Base-by-base conservation (phyloP, 2,329 filamentous ascomycete genomes). In the Aureobasidium namibiae region DNA sequence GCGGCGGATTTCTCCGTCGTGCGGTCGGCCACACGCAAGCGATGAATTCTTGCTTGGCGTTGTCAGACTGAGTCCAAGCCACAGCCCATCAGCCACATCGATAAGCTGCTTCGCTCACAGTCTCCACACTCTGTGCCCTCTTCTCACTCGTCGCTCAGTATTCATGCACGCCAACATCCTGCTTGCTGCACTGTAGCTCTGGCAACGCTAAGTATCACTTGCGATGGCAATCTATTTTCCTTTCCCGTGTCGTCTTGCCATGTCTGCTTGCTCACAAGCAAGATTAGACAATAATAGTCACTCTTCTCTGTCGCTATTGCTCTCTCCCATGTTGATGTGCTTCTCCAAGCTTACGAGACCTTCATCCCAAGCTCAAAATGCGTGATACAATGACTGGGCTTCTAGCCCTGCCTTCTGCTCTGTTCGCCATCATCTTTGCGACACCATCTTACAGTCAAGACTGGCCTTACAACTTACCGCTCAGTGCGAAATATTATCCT, bases 401-500 rank as follows among this genome's bases (percentile, higher is more conserved):
- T 4, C 11, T 56, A 10, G 38, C 38, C 7, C 2, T 54, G 18
- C 23, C 50, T 21, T 23, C n/a, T 14, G 13, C 33, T 31, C 13
- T 54, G 21, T 11, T 42, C 26, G 10, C n/a, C 33, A 23, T 29
- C 18, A 34, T 41, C 18, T 21, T 57, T 59, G 1, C 42, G 57
- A n/a, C 46, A 48, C 46, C 58, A 10, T 62, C 66, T 18, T 63
- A 69, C 24, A 71, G 73, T 54, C 62, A 68, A 36, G 70, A 69
- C 70, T 79, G 75, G 76, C 74, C 77, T 16, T 72, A 75, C 71
- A 75, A 78, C 52, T 69, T 79, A 2, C 75, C 76, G 13, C 70
- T 66, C 61, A 71, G 75, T 31, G 70, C 73, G 56, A 78, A 76
- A 64, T 76, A 78, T 67, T 79, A 72, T 60, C 76, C 77, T 1